Evolutionary conservation across 2,329 filamentous ascomycete species (phyloP).

Genomic region (Diplodia corticola): DNA sequence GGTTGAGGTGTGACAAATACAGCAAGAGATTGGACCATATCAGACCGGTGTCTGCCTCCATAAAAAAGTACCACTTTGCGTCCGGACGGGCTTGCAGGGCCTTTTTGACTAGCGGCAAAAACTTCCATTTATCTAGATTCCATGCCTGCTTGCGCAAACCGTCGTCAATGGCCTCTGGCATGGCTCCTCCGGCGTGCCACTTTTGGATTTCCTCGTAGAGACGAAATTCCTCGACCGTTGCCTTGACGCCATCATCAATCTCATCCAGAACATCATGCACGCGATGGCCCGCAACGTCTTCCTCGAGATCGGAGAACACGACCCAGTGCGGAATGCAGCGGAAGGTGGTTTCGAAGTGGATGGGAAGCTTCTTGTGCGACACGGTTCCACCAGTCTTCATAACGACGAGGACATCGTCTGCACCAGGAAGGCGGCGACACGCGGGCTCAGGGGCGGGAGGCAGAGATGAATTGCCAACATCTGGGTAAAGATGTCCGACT

Average conservation of each 20-base stretch:
- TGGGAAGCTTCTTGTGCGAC: constrained; percentile 57
- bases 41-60: constrained; percentile 41
- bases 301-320: constrained; percentile 61
- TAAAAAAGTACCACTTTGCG: constrained; percentile 43
- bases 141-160: constrained; percentile 34
- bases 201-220: constrained; percentile 51
- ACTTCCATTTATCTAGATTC: constrained; percentile 62
- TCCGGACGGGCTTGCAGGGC: constrained; percentile 41
- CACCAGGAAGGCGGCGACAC: constrained; percentile 35
- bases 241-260: constrained; percentile 41
- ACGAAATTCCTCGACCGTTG: constrained; percentile 52
- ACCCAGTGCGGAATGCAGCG: constrained; percentile 57
- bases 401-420: constrained; percentile 58
- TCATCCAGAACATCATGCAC: constrained; percentile 51
- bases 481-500: too few relatives aligned
- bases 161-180: not conserved
- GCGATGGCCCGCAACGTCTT: constrained; percentile 52
- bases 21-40: constrained; percentile 41
- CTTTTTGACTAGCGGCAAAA: constrained; percentile 56
- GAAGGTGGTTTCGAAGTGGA: constrained; percentile 58
- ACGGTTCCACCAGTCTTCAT: constrained; percentile 63
- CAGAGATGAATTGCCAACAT: too few relatives aligned
- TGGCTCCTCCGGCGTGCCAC: constrained; percentile 43
- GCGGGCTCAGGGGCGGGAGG: not conserved
- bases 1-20: too few relatives aligned